Evolutionary conservation across 306 rosid genomes (phyloP).

Genomic region (Fragaria ananassa): DNA sequence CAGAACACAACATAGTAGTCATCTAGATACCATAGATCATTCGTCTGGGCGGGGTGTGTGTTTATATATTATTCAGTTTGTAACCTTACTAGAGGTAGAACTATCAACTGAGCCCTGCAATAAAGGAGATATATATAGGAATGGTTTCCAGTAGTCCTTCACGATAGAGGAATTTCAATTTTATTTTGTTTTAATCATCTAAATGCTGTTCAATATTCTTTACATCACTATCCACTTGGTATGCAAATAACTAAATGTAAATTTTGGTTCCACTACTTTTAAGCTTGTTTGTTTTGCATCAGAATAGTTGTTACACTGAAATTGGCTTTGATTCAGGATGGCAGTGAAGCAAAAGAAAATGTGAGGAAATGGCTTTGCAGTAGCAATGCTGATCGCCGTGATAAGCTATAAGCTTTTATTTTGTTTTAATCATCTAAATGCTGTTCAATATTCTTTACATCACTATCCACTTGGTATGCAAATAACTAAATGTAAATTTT

Average conservation of each 20-base stretch:
- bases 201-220: neutral
- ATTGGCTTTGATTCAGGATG: constrained; percentile 53
- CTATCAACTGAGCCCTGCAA: neutral
- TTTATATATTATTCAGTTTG: neutral
- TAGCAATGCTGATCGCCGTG: constrained; percentile 59
- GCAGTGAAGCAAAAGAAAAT: constrained; percentile 48
- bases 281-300: neutral
- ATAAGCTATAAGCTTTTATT: too few relatives aligned
- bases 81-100: neutral
- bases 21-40: neutral
- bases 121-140: neutral
- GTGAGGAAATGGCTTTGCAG: constrained; percentile 70
- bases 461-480: neutral
- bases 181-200: neutral
- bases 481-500: neutral
- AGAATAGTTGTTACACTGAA: constrained; percentile 20
- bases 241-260: neutral
- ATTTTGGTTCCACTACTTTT: neutral
- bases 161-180: neutral
- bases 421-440: neutral
- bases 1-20: neutral
- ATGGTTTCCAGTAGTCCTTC: neutral
- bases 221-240: neutral
- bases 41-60: neutral
- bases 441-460: neutral